A percentile compares a stretch with the other conserved stretches of the same genome.
These are phyloP conservation scores for Fragaria iinumae DNA, from an alignment of 306 rosid genomes.

Conservation along the genomic window DNA sequence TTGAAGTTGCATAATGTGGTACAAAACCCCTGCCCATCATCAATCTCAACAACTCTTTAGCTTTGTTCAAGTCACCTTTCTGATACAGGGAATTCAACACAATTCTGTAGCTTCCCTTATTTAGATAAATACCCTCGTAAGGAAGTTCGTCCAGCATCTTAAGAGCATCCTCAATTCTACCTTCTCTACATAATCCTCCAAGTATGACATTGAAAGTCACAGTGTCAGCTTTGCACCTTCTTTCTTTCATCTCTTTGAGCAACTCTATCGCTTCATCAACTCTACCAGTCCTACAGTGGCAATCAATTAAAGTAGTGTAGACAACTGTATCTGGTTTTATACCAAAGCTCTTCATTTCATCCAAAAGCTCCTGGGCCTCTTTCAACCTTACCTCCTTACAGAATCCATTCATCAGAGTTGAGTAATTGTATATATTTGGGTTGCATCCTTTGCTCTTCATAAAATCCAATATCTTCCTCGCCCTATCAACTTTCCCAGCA, in stretches of 20 bases:
- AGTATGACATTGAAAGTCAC: conserved; percentile 73
- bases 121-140: conserved; percentile 67
- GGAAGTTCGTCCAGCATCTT: conserved; percentile 72
- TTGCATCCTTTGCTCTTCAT: conserved; percentile 81
- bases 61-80: conserved; percentile 58
- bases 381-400: conserved; percentile 52
- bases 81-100: conserved; percentile 63
- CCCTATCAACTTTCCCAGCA: conserved; percentile 58
- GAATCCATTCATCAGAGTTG: conserved; percentile 64
- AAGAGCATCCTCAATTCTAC: conserved; percentile 62
- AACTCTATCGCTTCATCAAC: conserved; percentile 58
- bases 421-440: conserved; percentile 68
- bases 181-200: conserved; percentile 73
- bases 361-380: conserved; percentile 55
- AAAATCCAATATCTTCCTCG: conserved; percentile 59
- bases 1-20: conserved; percentile 85
- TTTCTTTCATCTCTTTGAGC: conserved; percentile 71
- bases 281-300: conserved; percentile 54
- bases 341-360: conserved; percentile 58
- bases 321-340: conserved; percentile 64
- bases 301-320: conserved; percentile 67
- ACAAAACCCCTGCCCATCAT: conserved; percentile 72
- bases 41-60: conserved; percentile 48
- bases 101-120: conserved; percentile 80
- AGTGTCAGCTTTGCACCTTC: conserved; percentile 51